Conservation (phyloP, 805 yeast species). For the Saccharomycopsis lassenensis region DNA sequence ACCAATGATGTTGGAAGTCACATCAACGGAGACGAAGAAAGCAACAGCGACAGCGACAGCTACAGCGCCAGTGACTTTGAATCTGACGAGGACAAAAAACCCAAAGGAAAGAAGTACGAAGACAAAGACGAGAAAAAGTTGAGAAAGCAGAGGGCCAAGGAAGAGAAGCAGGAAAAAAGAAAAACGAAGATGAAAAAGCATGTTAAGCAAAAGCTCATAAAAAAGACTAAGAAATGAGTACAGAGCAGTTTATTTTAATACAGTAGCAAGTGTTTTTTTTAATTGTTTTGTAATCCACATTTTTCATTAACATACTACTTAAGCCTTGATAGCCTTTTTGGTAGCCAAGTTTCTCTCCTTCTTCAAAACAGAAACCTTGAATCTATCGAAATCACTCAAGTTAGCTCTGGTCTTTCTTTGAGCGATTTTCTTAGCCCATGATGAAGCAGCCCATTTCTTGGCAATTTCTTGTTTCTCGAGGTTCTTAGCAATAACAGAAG, state of each 20-base stretch:
- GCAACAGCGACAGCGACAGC: constrained; percentile 25
- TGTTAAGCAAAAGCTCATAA: constrained; percentile 65
- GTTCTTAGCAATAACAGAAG: constrained; percentile 78
- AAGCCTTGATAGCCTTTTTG: no score
- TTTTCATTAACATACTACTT: no score
- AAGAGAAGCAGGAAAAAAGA: constrained; percentile 66
- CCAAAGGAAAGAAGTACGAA: constrained; percentile 67
- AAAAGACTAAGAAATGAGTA: constrained; percentile 32
- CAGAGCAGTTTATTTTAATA: neutral
- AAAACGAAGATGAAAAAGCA: constrained; percentile 76
- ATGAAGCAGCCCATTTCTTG: constrained; percentile 82
- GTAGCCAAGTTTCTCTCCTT: constrained; percentile 95
- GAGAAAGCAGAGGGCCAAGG: constrained; percentile 68
- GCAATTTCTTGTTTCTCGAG: constrained; percentile 86
- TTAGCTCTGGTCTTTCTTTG: constrained; percentile 87
- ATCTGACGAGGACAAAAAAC: constrained; percentile 30
- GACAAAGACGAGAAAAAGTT: constrained; percentile 70
- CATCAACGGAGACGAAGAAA: constrained; percentile 25
- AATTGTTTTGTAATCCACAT: no score
- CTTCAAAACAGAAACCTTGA: constrained; percentile 96
- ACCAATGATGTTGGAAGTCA: constrained; percentile 26
- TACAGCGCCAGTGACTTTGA: constrained; percentile 30
- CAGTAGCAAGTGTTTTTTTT: neutral
- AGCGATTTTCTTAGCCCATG: constrained; percentile 98
- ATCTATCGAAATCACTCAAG: constrained; percentile 96